Conservation (phyloP, 768 basidiomycete genomes). For the Myochromella boudieri region DNA sequence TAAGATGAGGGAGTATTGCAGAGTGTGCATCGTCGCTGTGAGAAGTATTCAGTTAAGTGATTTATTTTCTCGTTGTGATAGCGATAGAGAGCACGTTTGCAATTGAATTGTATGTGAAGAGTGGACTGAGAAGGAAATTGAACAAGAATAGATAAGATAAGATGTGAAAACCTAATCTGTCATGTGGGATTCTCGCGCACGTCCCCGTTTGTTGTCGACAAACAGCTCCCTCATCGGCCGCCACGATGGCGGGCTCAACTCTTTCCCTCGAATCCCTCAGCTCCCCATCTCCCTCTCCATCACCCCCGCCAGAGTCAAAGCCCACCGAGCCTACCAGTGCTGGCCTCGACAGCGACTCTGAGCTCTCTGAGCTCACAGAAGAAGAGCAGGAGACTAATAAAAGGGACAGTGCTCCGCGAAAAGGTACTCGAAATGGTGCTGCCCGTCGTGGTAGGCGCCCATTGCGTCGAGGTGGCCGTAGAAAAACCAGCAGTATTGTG, state of each 20-base stretch:
- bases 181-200: conserved; percentile 29
- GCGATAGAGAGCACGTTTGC: too few species aligned
- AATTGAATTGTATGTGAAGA: too few species aligned
- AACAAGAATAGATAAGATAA: conserved; percentile 20
- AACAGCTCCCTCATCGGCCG: conserved; percentile 22
- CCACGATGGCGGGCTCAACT: conserved; percentile 55
- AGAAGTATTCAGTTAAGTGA: too few species aligned
- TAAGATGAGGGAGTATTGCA: too few species aligned
- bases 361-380: conserved; percentile 82
- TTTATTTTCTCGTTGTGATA: too few species aligned
- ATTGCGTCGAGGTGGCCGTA: conserved; percentile 23
- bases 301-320: conserved; percentile 25
- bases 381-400: conserved; percentile 64
- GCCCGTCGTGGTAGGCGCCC: conserved; percentile 17
- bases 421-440: conserved; percentile 16
- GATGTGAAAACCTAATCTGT: conserved; percentile 34
- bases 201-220: conserved; percentile 31
- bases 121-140: conserved; percentile 1
- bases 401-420: conserved; percentile 22
- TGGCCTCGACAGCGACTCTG: conserved; percentile 64
- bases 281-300: conserved; percentile 64
- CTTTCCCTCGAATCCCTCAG: conserved; percentile 65
- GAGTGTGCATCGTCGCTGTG: too few species aligned
- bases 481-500: conserved; percentile 53
- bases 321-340: conserved; percentile 27